These are phyloP conservation scores for Draba incana DNA, from an alignment of 345 rosid species.

Conservation along the genomic window DNA sequence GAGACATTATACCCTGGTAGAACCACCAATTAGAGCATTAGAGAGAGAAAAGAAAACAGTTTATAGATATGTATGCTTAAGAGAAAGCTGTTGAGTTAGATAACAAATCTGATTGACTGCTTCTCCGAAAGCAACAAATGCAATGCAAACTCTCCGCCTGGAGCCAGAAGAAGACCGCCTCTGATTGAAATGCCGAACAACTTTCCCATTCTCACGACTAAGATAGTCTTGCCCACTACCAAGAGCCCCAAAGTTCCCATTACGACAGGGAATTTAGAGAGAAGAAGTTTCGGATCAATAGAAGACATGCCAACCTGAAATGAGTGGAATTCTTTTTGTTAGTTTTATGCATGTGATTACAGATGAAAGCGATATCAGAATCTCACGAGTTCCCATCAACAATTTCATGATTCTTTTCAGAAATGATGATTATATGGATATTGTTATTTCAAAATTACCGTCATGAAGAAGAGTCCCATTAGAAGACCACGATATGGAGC, in stretches of 20 bases:
- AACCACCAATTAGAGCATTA: conserved; percentile 29
- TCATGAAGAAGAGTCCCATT: conserved; percentile 99
- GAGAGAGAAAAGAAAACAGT: background rate
- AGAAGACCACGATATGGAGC: conserved; percentile 99
- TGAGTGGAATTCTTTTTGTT: conserved; percentile 36
- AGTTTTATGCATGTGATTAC: conserved; percentile 34
- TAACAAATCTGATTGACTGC: conserved; percentile 90
- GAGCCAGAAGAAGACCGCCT: conserved; percentile 96
- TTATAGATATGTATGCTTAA: background rate
- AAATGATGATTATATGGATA: conserved; percentile 23
- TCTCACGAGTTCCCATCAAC: conserved; percentile 5
- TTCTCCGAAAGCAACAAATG: conserved; percentile 99
- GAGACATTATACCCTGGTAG: conserved; percentile 93
- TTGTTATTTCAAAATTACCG: conserved; percentile 53
- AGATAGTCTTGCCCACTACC: conserved; percentile 80
- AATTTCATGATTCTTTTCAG: background rate
- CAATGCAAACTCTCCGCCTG: conserved; percentile 99
- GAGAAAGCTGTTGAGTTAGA: background rate
- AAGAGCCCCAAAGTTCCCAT: conserved; percentile 77
- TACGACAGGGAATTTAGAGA: conserved; percentile 84
- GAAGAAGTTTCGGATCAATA: conserved; percentile 95
- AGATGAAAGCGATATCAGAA: conserved; percentile 20
- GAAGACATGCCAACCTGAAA: conserved; percentile 99
- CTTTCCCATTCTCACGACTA: conserved; percentile 78
- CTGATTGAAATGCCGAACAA: conserved; percentile 86